Base-by-base conservation (phyloP, 1,284 basidiomycete genomes). In the Ustilago vetiveriae region DNA sequence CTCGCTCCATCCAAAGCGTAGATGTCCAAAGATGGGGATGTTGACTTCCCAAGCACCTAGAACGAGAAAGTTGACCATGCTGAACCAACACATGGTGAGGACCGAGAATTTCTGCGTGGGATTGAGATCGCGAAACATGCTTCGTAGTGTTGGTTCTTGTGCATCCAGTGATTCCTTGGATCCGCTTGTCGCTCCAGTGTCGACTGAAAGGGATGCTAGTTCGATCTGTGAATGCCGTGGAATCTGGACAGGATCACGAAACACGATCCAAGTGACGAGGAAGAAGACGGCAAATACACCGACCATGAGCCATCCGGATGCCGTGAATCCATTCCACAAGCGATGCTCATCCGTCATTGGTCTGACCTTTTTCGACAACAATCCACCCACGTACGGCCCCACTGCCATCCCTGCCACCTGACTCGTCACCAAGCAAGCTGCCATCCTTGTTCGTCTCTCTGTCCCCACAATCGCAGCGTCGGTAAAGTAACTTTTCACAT, bases 11-110 rank as follows among this genome's bases (percentile, higher is more conserved):
- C 60, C 60, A 27, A 67, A 68, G 5, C 57, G 57, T 1, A 57
- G 35, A 17, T 50, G 52, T 3, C 59, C 60, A 45, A 72, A 72
- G 22, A 72, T 44, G 16, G 65, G 65, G 27, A 72, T 64, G 51
- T 72, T 72, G 64, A 57, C 48, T 43, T 72, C 70, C 70, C 70
- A 72, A 17, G 70, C 70, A 6, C 70, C 70, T 2, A 72, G 55
- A 9, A 64, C 59, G 26, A 72, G 51, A 29, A 72, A 72, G 43
- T 68, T 72, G 52, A 65, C 56, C 65, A 72, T 72, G 27, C 56
- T 53, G 50, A 65, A 68, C 65, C 70, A 72, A 41, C 65, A 72
- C 70, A 72, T 72, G 56, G 62, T 64, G 17, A 59, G 16, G 3
- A 72, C 65, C 39, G 56, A 57, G 43, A 60, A 68, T 32, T 60